Evolutionary conservation across 305 asterid species (phyloP).

Genomic region (Fraxinus floribunda): DNA sequence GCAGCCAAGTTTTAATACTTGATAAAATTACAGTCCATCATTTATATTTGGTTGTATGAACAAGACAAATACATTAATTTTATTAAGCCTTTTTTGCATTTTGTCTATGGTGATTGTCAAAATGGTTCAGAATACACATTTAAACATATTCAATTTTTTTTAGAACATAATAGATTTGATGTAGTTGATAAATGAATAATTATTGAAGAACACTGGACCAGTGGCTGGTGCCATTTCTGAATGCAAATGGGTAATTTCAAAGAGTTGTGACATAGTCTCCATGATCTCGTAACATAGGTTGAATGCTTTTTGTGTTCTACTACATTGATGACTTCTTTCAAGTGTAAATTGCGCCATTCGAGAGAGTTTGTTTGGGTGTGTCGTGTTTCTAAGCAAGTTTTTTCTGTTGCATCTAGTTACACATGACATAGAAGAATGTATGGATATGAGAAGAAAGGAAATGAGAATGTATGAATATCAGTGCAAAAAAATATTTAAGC

Average conservation of each 20-base stretch:
- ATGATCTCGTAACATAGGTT: not conserved
- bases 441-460: slow-evolving; percentile 76
- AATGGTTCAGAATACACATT: not conserved
- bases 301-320: not conserved
- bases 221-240: not conserved
- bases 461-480: slow-evolving; percentile 22
- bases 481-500: too few species aligned
- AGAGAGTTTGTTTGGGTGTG: not conserved
- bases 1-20: too few species aligned
- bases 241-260: not conserved
- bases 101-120: too few species aligned
- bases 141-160: not conserved
- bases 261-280: not conserved
- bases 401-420: slow-evolving; percentile 16
- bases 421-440: slow-evolving; percentile 2
- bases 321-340: not conserved
- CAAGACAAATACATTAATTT: too few species aligned
- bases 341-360: not conserved
- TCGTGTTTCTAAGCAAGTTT: slow-evolving; percentile 10
- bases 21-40: too few species aligned
- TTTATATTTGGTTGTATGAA: too few species aligned
- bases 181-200: not conserved
- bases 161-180: not conserved
- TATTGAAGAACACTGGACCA: not conserved
- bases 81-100: too few species aligned